Evolutionary conservation across 2,329 filamentous ascomycete genomes (phyloP), one percentile per base, ranked within the genome.

Genomic region (Tolypocladium album): DNA sequence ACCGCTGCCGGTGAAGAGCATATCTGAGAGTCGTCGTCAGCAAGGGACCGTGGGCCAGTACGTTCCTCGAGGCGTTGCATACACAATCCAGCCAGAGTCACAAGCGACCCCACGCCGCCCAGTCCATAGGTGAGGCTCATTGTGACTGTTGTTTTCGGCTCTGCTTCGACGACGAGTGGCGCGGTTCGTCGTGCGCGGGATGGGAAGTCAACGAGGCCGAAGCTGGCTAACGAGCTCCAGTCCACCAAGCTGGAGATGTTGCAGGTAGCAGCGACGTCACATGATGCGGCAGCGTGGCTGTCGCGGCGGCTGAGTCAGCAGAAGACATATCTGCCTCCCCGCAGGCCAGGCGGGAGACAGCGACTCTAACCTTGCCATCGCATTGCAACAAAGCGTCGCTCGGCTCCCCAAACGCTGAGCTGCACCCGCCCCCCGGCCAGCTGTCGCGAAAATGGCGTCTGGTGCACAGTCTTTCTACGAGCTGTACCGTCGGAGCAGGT

Each of bases 401-500:
- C 31, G 20, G 50, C 50, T 38, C 50, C 7, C 31, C 20, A 22
- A 53, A 55, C 50, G 50, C 31, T 38, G 31, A n/a, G 31, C 50
- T 38, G 13, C n/a, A 36, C 20, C 31, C 20, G 5, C 31, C 12
- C 31, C 31, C 13, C 3, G 20, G 31, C 20, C 50, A 13, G 31
- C 20, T 38, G 31, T 58, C 7, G 60, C 39, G 52, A 71, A 56
- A 43, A 82, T 82, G 76, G 77, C 82, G 61, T 75, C 78, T 56
- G 76, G 73, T 63, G 75, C 74, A 64, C 81, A 84, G 73, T 82
- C 82, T 40, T 87, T 83, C 80, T 99, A 97, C 77, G 94, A 99
- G 84, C 87, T 99, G 71, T 99, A 99, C 77, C 90, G 94, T 70
- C 88, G 92, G 79, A 96, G 92, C 86, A 97, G 93, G 94, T 97